Conservation (phyloP, 2,329 filamentous ascomycete species). For the Niveomyces coronatus region DNA sequence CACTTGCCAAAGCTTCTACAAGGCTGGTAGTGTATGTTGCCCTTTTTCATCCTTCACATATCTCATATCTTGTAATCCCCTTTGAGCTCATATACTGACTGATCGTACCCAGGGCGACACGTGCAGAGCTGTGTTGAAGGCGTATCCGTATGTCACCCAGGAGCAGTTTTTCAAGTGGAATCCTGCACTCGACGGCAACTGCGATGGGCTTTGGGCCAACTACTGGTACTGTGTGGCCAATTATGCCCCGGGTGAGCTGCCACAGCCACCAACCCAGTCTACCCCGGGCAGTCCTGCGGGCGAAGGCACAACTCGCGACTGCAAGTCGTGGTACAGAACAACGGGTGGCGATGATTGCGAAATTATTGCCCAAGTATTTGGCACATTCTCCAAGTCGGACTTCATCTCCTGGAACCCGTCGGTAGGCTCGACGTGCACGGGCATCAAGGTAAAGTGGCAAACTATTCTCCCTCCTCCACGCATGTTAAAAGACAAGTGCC, state of each 20-base stretch:
- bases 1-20: constrained; percentile 10
- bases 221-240: constrained; percentile 16
- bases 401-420: background rate
- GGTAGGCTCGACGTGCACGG: background rate
- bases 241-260: constrained; percentile 6
- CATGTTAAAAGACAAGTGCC: too few species aligned
- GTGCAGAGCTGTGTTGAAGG: constrained; percentile 9
- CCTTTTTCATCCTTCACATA: background rate
- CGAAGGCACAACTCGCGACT: constrained; percentile 8
- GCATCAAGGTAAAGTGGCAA: constrained; percentile 1
- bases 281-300: constrained; percentile 1
- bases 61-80: too few species aligned
- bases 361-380: constrained; percentile 9
- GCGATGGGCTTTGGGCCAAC: constrained; percentile 15
- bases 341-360: constrained; percentile 7
- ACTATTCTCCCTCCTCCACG: too few species aligned
- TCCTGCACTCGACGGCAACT: constrained; percentile 15
- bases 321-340: constrained; percentile 13
- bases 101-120: constrained; percentile 4
- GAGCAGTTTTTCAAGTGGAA: constrained; percentile 20
- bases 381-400: constrained; percentile 7
- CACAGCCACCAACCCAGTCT: constrained; percentile 12
- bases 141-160: constrained; percentile 13
- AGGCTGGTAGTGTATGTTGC: constrained; percentile 3
- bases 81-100: background rate